Evolutionary conservation across 2,329 filamentous ascomycete genomes (phyloP), one percentile per base, ranked within the genome.

Genomic region (Magnaporthiopsis incrustans): DNA sequence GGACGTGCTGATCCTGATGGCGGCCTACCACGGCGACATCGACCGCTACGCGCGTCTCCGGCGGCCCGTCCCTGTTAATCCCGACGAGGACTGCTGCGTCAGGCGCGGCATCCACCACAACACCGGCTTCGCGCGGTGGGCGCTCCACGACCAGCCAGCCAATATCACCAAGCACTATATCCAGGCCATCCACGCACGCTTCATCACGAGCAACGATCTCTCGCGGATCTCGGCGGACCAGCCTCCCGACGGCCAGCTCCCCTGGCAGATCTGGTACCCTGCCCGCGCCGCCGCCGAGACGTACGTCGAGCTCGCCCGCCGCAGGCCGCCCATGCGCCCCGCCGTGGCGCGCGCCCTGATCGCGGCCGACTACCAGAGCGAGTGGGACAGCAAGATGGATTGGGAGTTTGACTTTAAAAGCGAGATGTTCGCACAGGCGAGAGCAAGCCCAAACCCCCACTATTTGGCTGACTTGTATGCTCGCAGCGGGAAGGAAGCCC

Each of bases 231-330:
- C 25, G 14, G 35, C 15, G 14, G 53, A 63, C 14, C 60, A 53
- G 3, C 44, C 59, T 8, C 57, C 60, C 32, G 27, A 59, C 26
- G 2, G 67, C 33, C 60, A 67, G 22, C 60, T 71, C 25, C 74
- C 73, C 3, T 76, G 77, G 66, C 77, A 75, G 64, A 76, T 77
- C 61, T 77, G 75, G 74, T 68, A 76, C 65, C 76, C 76, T 0
- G 71, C 74, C 0, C 59, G 69, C 5, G 72, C 76, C 11, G 64
- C 63, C 10, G 74, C 77, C 65, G 69, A 71, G 8, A 78, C 74
- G 2, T 74, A 75, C 57, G 72, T 75, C 2, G 61, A 68, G 18
- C 65, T 78, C 25, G 72, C 67, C 11, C 35, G 59, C 7, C 67
- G 66, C 3, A 77, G 73, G 65, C 76, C 75, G 2, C 18, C 66